A percentile compares a stretch with the other conserved stretches of the same genome.
phyloP scores from a whole-genome alignment of 2,329 filamentous ascomycete species.

The Cryoendolithus antarcticus region DNA sequence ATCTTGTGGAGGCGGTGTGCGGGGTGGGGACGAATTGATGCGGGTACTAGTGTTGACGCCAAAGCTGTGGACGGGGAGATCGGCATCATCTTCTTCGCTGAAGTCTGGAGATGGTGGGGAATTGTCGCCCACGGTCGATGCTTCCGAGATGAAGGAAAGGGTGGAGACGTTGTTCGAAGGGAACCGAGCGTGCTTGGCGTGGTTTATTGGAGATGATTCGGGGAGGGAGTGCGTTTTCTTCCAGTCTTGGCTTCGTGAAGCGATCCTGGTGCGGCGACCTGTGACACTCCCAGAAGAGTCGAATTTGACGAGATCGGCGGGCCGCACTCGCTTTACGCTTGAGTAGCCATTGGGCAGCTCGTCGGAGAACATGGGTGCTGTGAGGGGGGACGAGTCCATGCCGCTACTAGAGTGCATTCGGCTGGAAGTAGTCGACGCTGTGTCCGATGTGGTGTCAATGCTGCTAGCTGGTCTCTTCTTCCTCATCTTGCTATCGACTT shows the following conservation, averaged over 20 bases:
- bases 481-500: conserved; percentile 66
- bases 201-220: conserved; percentile 77
- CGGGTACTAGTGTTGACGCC: conserved; percentile 36
- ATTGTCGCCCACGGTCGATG: conserved; percentile 54
- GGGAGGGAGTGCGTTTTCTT: conserved; percentile 64
- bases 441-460: conserved; percentile 72
- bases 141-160: conserved; percentile 66
- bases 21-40: conserved; percentile 65
- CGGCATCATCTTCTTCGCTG: conserved; percentile 69
- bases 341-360: conserved; percentile 56
- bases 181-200: conserved; percentile 61
- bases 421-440: conserved; percentile 73
- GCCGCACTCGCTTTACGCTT: conserved; percentile 19
- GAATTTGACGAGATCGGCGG: conserved; percentile 10
- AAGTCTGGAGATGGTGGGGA: conserved; percentile 43
- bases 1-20: conserved; percentile 54
- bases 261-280: conserved; percentile 18
- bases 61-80: conserved; percentile 67
- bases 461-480: conserved; percentile 51
- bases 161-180: conserved; percentile 55
- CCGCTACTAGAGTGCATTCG: conserved; percentile 54
- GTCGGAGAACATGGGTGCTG: conserved; percentile 73
- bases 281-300: conserved; percentile 19
- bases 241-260: conserved; percentile 47
- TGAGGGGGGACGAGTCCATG: conserved; percentile 76